These are phyloP conservation scores for Neurospora tetrasperma DNA, from an alignment of 495 filamentous ascomycete species.

Conservation along the genomic window DNA sequence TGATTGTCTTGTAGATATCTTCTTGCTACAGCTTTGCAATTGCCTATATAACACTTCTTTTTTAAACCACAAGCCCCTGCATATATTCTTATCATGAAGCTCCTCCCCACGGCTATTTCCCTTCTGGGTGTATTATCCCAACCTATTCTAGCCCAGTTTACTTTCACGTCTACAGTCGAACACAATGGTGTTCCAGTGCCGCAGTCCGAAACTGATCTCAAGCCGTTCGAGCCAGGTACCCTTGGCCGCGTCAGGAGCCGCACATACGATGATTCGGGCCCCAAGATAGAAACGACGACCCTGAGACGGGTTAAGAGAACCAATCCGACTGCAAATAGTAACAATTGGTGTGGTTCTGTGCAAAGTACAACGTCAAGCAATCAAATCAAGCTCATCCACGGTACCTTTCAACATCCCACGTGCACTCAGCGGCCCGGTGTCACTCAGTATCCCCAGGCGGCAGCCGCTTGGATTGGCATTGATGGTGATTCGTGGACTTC, in stretches of 20 bases:
- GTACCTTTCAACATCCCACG: conserved; percentile 15
- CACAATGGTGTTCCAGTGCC: conserved; percentile 19
- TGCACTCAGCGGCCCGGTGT: conserved; percentile 14
- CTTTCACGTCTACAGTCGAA: conserved; percentile 14
- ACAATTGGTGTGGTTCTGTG: conserved; percentile 26
- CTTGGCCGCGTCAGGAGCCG: conserved; percentile 1
- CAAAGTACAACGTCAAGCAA: conserved; percentile 10
- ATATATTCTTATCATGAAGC: conserved; percentile 6
- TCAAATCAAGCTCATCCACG: conserved; percentile 19
- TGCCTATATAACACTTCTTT: background rate
- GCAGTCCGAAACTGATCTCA: conserved; percentile 16
- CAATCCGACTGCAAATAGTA: conserved; percentile 10
- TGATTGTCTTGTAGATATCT: background rate
- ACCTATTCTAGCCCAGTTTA: conserved; percentile 11
- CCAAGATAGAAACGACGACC: background rate
- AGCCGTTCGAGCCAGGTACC: conserved; percentile 8
- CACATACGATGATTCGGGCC: background rate
- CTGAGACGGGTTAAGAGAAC: conserved; percentile 6
- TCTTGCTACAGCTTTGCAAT: background rate
- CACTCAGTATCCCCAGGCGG: conserved; percentile 17
- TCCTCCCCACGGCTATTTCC: conserved; percentile 3
- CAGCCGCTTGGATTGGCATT: conserved; percentile 22
- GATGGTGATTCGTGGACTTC: conserved; percentile 16
- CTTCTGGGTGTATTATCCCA: conserved; percentile 10
- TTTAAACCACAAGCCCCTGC: background rate